Conservation (phyloP, 164 flowering plant genomes). For the Tetracentron sinense region DNA sequence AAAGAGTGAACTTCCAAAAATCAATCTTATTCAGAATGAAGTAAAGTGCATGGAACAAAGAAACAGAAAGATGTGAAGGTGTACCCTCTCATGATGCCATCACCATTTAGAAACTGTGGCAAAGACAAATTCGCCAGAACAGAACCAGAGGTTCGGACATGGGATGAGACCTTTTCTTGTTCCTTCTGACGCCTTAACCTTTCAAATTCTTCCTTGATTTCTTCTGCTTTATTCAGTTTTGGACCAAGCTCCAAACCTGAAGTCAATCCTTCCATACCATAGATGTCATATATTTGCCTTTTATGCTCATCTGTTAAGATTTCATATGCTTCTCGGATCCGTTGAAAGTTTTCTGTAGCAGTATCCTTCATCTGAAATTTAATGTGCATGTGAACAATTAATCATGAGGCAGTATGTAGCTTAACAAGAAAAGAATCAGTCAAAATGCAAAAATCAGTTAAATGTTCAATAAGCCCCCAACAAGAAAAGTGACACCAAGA, state of each 20-base stretch:
- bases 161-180: constrained; percentile 53
- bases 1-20: too few species aligned
- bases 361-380: constrained; percentile 87
- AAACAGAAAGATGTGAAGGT: constrained; percentile 2
- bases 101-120: constrained; percentile 72
- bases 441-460: too few species aligned
- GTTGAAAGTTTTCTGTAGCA: constrained; percentile 90
- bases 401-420: too few species aligned
- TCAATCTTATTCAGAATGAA: too few species aligned
- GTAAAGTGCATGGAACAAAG: neutral
- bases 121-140: constrained; percentile 65
- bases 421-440: too few species aligned
- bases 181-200: constrained; percentile 57
- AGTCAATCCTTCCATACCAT: constrained; percentile 94
- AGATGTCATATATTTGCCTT: constrained; percentile 86
- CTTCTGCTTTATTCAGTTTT: constrained; percentile 67
- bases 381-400: constrained; percentile 8
- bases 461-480: too few species aligned
- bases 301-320: constrained; percentile 73
- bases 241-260: constrained; percentile 95
- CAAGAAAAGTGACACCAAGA: too few species aligned
- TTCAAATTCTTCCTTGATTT: constrained; percentile 85
- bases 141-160: constrained; percentile 71
- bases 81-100: constrained; percentile 84
- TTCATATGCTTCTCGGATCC: constrained; percentile 94